phyloP scores from a whole-genome alignment of 2,329 filamentous ascomycete species.

The Esteya vermicola region DNA sequence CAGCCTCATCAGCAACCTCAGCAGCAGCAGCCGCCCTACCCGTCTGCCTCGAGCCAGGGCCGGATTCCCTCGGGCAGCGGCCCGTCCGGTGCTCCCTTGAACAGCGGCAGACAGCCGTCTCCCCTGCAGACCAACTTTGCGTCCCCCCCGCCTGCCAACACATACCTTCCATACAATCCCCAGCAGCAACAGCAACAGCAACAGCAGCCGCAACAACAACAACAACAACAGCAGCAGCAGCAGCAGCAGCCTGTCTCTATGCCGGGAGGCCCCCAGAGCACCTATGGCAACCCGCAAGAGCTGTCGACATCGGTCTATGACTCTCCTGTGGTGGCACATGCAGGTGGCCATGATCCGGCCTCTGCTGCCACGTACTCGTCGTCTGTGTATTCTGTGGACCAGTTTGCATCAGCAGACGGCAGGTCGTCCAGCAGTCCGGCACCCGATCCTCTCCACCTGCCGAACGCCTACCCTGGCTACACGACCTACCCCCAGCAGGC shows the following conservation, averaged over 20 bases:
- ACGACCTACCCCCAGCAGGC: constrained; percentile 15
- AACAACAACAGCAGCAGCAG: constrained; percentile 18
- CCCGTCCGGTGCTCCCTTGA: neutral
- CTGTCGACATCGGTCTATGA: constrained; percentile 66
- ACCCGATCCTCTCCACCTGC: constrained; percentile 1
- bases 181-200: constrained; percentile 14
- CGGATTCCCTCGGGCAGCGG: constrained; percentile 29
- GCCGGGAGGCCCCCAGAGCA: constrained; percentile 45
- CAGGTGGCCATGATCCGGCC: constrained; percentile 17
- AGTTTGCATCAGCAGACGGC: constrained; percentile 22
- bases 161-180: constrained; percentile 31
- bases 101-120: constrained; percentile 22
- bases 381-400: constrained; percentile 34
- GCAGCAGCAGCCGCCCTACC: constrained; percentile 1
- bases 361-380: constrained; percentile 29
- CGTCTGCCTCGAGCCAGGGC: constrained; percentile 28
- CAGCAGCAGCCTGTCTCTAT: constrained; percentile 17
- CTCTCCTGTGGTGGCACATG: constrained; percentile 48
- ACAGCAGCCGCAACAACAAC: no score
- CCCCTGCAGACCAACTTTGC: constrained; percentile 32
- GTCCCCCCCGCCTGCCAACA: constrained; percentile 29
- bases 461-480: constrained; percentile 27
- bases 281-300: constrained; percentile 61
- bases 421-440: no score
- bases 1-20: neutral